Conservation (phyloP, 805 yeast species). For the Lipomyces mesembrius region DNA sequence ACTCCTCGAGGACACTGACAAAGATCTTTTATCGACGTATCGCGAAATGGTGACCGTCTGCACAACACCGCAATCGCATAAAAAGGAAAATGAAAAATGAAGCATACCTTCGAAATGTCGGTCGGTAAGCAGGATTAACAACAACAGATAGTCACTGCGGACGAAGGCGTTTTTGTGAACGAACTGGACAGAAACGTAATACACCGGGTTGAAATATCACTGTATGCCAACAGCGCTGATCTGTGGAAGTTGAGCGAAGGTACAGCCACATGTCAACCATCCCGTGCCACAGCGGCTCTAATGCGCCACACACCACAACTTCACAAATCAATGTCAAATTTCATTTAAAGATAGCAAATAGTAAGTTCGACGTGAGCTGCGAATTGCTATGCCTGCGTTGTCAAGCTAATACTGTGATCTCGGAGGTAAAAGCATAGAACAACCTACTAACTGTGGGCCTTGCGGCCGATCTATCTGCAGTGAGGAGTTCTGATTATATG, state of each 20-base stretch:
- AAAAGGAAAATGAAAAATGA: neutral
- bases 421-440: neutral
- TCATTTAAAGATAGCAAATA: too few relatives aligned
- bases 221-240: neutral
- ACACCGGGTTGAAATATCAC: neutral
- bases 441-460: neutral
- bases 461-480: conserved; percentile 2
- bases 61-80: neutral
- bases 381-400: neutral
- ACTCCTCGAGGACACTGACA: neutral
- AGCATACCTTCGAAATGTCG: neutral
- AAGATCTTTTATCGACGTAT: too few relatives aligned
- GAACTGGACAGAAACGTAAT: neutral
- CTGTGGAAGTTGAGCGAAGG: conserved; percentile 1
- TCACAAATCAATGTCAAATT: too few relatives aligned
- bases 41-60: too few relatives aligned
- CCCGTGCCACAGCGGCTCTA: neutral
- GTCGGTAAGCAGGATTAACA: neutral
- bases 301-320: neutral
- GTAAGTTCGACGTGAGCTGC: neutral
- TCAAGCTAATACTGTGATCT: neutral
- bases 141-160: neutral
- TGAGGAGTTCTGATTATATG: neutral
- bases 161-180: neutral
- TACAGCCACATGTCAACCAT: neutral